phyloP scores from a whole-genome alignment of 805 yeast genomes.

The Millerozyma miso region DNA sequence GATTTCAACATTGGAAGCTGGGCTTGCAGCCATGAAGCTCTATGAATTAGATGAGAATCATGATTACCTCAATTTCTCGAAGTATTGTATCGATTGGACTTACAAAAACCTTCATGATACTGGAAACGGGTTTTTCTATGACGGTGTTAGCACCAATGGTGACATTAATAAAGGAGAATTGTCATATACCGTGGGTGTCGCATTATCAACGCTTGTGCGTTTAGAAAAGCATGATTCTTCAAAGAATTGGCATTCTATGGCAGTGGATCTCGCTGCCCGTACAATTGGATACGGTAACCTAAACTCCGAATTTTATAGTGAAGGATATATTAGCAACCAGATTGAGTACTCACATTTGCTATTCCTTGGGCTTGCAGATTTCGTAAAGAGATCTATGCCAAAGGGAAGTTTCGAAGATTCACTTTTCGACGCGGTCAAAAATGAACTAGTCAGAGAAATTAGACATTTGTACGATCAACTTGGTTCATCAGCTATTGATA shows the following conservation, averaged over 20 bases:
- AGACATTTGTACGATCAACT: conserved; percentile 14
- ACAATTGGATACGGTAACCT: conserved; percentile 12
- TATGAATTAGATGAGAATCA: conserved; percentile 8
- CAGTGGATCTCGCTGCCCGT: conserved; percentile 10
- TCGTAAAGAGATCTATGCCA: conserved; percentile 13
- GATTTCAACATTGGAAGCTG: conserved; percentile 22
- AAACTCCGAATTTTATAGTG: conserved; percentile 13
- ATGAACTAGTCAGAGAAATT: conserved; percentile 15
- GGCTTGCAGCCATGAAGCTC: conserved; percentile 17
- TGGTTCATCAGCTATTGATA: conserved; percentile 2
- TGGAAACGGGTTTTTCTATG: conserved; percentile 13
- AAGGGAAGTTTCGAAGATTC: conserved; percentile 9
- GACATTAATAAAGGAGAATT: conserved; percentile 13
- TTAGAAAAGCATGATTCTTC: background rate
- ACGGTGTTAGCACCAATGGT: conserved; percentile 17
- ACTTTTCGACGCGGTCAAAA: conserved; percentile 15
- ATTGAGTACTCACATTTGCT: conserved; percentile 14
- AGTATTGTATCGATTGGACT: conserved; percentile 11
- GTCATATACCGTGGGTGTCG: conserved; percentile 15
- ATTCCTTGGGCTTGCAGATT: conserved; percentile 14
- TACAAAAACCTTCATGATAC: conserved; percentile 11
- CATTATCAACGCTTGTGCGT: conserved; percentile 17
- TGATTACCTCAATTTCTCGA: conserved; percentile 12
- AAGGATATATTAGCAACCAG: conserved; percentile 16
- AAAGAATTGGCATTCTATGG: conserved; percentile 8